Evolutionary conservation across 352 stramenopile genomes (phyloP).

Genomic region (Globisporangium uncinulatum): DNA sequence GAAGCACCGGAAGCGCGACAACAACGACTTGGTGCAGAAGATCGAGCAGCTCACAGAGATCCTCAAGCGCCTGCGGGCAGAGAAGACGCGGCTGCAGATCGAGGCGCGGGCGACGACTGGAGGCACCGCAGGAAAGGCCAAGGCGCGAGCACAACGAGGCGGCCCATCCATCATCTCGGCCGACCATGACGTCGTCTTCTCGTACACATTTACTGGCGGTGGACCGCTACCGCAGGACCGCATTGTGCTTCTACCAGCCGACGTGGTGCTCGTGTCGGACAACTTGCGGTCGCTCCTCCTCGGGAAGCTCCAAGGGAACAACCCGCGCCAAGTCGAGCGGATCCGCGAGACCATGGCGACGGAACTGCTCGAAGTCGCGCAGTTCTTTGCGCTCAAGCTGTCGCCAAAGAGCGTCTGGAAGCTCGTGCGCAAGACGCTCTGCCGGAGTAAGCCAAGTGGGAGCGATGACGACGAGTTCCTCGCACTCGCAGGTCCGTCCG

Average conservation of each 20-base stretch:
- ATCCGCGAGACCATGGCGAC: constrained; percentile 25
- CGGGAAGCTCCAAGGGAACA: constrained; percentile 41
- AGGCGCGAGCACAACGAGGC: neutral
- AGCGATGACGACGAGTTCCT: constrained; percentile 10
- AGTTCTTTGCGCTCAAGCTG: constrained; percentile 26
- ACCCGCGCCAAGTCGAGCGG: constrained; percentile 22
- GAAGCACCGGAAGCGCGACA: constrained; percentile 18
- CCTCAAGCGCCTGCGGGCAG: neutral
- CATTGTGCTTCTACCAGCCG: constrained; percentile 40
- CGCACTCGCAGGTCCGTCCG: no score
- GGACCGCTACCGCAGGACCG: constrained; percentile 18
- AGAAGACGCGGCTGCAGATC: neutral
- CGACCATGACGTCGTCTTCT: constrained; percentile 22
- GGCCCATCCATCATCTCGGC: constrained; percentile 13
- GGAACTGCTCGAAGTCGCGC: constrained; percentile 29
- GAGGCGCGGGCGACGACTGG: neutral
- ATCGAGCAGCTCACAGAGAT: constrained; percentile 13
- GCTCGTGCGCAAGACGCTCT: neutral
- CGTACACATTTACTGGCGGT: constrained; percentile 26
- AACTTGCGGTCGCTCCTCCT: constrained; percentile 40
- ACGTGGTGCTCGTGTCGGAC: constrained; percentile 40
- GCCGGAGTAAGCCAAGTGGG: neutral
- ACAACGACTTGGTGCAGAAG: constrained; percentile 10
- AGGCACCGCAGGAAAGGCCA: neutral
- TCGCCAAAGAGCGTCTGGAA: neutral